Conservation (phyloP, 495 filamentous ascomycete species). For the Xylaria intraflava region DNA sequence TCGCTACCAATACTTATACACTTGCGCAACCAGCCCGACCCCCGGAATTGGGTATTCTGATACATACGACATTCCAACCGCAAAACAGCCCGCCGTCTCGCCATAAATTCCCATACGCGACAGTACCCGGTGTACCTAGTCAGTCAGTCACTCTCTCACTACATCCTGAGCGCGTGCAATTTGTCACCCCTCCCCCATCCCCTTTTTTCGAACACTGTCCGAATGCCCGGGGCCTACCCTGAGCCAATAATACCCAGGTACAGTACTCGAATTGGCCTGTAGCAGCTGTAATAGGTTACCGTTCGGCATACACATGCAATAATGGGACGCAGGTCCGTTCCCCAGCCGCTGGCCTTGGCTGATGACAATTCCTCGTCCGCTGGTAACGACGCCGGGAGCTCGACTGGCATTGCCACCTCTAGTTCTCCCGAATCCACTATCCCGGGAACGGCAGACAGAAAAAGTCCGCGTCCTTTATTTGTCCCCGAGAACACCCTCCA, state of each 20-base stretch:
- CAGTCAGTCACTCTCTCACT: too few relatives aligned
- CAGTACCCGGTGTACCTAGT: not conserved
- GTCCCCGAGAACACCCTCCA: constrained; percentile 27
- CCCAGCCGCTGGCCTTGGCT: constrained; percentile 46
- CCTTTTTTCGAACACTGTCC: not conserved
- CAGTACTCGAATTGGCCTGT: constrained; percentile 11
- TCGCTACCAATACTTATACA: constrained; percentile 14
- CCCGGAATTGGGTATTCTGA: constrained; percentile 5
- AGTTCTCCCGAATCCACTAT: constrained; percentile 16
- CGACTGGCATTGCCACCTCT: constrained; percentile 13
- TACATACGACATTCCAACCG: constrained; percentile 15
- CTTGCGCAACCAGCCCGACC: constrained; percentile 9
- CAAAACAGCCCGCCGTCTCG: constrained; percentile 9
- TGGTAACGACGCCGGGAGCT: constrained; percentile 10
- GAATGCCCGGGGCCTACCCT: constrained; percentile 6
- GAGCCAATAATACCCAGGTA: constrained; percentile 10
- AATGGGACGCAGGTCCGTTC: constrained; percentile 50
- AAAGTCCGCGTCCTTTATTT: constrained; percentile 20
- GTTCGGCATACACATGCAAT: constrained; percentile 23
- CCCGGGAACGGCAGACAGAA: constrained; percentile 15
- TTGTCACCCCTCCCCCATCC: not conserved
- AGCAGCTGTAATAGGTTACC: constrained; percentile 5
- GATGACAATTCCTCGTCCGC: constrained; percentile 27
- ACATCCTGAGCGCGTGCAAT: not conserved
- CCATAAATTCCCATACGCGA: constrained; percentile 3